A percentile compares a stretch with the other conserved stretches of the same genome.
These are phyloP conservation scores for Jacaranda mimosifolia DNA, from an alignment of 257 asterid species.

Conservation along the genomic window DNA sequence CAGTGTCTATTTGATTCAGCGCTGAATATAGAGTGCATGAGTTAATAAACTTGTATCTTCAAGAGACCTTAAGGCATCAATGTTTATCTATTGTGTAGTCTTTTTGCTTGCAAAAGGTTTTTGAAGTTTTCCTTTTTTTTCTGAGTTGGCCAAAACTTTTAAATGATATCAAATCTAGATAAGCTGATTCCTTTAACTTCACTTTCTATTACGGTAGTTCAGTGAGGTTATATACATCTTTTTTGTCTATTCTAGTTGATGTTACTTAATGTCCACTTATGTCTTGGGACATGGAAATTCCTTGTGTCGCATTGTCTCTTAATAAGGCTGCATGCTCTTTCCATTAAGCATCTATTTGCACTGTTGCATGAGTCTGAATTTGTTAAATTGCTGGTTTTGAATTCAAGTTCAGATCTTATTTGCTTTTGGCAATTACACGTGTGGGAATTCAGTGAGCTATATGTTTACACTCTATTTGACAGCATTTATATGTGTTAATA, in stretches of 20 bases:
- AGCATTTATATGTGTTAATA: slow-evolving; percentile 25
- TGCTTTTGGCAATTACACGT: slow-evolving; percentile 20
- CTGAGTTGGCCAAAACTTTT: slow-evolving; percentile 24
- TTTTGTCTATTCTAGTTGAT: not conserved
- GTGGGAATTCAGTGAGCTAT: slow-evolving; percentile 1
- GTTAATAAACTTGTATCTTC: slow-evolving; percentile 1
- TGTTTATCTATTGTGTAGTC: slow-evolving; percentile 3
- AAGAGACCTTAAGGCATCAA: slow-evolving; percentile 21
- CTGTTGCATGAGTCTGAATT: slow-evolving; percentile 10
- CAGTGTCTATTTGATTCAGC: not conserved
- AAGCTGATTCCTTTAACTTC: slow-evolving; percentile 28
- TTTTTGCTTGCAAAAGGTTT: slow-evolving; percentile 13
- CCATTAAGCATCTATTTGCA: not conserved
- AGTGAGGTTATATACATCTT: slow-evolving; percentile 2
- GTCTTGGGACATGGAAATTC: not conserved
- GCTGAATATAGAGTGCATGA: slow-evolving; percentile 2
- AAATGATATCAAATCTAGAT: not conserved
- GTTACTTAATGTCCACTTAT: slow-evolving; percentile 8
- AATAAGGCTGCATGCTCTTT: not conserved
- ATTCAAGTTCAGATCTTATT: slow-evolving; percentile 24
- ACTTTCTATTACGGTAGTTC: not conserved
- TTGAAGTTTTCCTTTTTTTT: slow-evolving; percentile 10
- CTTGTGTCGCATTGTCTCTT: not conserved
- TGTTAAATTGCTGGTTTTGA: not conserved
- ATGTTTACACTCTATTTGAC: slow-evolving; percentile 15